Evolutionary conservation across 345 rosid genomes (phyloP).

Genomic region (Dovyalis caffra): DNA sequence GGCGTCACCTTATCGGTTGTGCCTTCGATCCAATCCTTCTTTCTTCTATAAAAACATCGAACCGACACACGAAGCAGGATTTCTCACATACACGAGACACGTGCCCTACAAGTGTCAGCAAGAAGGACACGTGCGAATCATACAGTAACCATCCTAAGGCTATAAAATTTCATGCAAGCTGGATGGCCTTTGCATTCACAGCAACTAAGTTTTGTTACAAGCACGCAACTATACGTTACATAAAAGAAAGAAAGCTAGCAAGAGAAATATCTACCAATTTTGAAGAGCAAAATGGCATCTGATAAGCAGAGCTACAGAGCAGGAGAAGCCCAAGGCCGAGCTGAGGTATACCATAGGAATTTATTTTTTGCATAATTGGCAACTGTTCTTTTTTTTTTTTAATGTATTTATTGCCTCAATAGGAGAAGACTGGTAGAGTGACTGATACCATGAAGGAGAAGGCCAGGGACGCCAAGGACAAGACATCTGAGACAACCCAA

Average conservation of each 20-base stretch:
- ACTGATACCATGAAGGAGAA: neutral
- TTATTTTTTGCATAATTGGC: too few relatives aligned
- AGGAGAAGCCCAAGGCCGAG: slow-evolving; percentile 55
- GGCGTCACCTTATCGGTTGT: neutral
- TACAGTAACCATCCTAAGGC: neutral
- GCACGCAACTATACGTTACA: too few relatives aligned
- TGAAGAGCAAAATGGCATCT: slow-evolving; percentile 47
- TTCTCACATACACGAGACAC: slow-evolving; percentile 9
- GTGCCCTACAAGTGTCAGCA: slow-evolving; percentile 29
- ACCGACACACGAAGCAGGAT: neutral
- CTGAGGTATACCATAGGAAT: slow-evolving; percentile 34
- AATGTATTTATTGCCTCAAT: neutral
- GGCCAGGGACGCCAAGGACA: slow-evolving; percentile 19
- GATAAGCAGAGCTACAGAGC: slow-evolving; percentile 46
- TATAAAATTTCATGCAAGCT: slow-evolving; percentile 1
- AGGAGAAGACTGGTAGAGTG: neutral
- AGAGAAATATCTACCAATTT: neutral
- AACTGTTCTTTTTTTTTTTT: neutral
- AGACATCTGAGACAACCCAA: slow-evolving; percentile 18
- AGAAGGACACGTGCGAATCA: slow-evolving; percentile 15
- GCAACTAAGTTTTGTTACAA: neutral
- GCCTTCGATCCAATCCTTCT: too few relatives aligned
- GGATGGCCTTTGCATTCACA: too few relatives aligned
- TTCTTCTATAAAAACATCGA: neutral
- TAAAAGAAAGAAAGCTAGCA: too few relatives aligned